phyloP scores from a whole-genome alignment of 768 basidiomycete genomes.

The Rhizopogon vesiculosus region DNA sequence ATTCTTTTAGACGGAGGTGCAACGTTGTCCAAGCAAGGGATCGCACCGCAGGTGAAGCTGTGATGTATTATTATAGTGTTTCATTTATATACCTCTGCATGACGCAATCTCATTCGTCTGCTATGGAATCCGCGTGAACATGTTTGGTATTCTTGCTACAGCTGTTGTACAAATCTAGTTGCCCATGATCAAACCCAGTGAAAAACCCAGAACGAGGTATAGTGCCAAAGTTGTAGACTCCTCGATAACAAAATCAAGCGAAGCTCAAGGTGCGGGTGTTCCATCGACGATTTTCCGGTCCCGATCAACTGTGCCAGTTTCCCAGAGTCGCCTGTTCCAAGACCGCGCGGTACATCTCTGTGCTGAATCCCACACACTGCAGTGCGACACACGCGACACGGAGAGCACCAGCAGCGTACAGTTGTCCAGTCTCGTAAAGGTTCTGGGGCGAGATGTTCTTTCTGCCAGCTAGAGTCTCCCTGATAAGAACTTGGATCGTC shows the following conservation, averaged over 20 bases:
- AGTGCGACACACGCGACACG: slow-evolving; percentile 70
- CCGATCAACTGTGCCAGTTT: slow-evolving; percentile 13
- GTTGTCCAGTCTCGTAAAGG: slow-evolving; percentile 66
- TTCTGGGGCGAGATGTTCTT: slow-evolving; percentile 79
- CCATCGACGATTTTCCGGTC: not conserved
- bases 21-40: slow-evolving; percentile 11
- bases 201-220: not conserved
- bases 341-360: slow-evolving; percentile 56
- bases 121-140: not conserved
- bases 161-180: not conserved
- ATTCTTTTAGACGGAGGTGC: slow-evolving; percentile 68
- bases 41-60: slow-evolving; percentile 22
- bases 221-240: not conserved
- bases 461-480: slow-evolving; percentile 64
- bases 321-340: slow-evolving; percentile 52
- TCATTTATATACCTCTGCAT: not conserved
- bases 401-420: slow-evolving; percentile 69
- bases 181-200: not conserved
- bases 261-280: not conserved
- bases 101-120: not conserved
- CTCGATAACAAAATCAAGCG: not conserved
- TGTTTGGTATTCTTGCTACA: not conserved
- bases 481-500: slow-evolving; percentile 64
- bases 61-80: not conserved
- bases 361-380: slow-evolving; percentile 75